Base-by-base conservation (phyloP, 2,329 filamentous ascomycete species). In the Claviceps citrina region DNA sequence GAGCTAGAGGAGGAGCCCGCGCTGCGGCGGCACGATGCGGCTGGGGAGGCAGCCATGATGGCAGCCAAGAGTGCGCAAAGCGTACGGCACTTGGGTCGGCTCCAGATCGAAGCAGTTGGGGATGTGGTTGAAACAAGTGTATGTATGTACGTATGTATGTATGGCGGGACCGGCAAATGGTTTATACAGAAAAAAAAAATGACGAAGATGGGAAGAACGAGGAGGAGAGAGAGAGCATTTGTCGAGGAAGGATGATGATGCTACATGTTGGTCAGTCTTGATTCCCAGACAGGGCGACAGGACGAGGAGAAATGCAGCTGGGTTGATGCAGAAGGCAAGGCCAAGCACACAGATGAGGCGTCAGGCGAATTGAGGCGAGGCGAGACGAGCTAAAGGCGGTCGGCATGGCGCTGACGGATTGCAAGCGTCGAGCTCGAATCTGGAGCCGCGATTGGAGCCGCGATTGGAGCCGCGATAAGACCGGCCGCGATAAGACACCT, bases 41-140 rank as follows among this genome's bases (percentile, higher is more conserved):
- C 49, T 9, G 59, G 54, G 4, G 60, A 61, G 40, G 53, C 49
- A 34, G 59, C 59, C 59, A 62, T 62, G 47, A 32, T 51, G 43
- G 41, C 18, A 24, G n/a, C 4, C 32, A 13, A 15, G 30, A 24
- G 32, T 34, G 27, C 20, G 19, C 22, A 24, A 24, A 24, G 22
- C 22, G 22, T 5, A 24, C 22, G 22, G 5, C 22, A 24, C 5
- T 5, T 8, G 5, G 22, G 22, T 24, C n/a, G 22, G 5, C 8
- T 8, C 5, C 12, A 7, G 4, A 19, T 25, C 19, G 37, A 19
- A 20, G 33, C 28, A 15, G 28, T 15, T 15, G 3, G n/a, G 8
- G 13, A 30, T n/a, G 28, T 7, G n/a, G 12, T 16, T 7, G 13
- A 15, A 30, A 30, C 22, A 8, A 24, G 22, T 24, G n/a, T 31